Conservation (phyloP, 192 early-diverging fungal genomes). For the Podila horticola region DNA sequence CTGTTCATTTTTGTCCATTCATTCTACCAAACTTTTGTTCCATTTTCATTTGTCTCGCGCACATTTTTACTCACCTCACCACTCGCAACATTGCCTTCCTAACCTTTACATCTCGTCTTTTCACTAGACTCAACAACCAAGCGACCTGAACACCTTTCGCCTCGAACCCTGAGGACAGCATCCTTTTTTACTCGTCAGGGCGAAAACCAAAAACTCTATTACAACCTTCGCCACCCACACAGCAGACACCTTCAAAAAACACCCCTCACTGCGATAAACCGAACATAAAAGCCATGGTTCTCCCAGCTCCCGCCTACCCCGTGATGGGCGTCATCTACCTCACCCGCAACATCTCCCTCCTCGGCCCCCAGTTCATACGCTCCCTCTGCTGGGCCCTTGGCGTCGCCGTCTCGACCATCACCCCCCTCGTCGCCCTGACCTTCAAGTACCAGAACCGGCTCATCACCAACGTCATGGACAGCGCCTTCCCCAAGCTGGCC, state of each 20-base stretch:
- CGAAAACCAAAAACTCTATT: neutral
- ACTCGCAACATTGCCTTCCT: no score
- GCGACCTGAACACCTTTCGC: no score
- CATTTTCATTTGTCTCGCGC: no score
- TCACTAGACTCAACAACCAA: no score
- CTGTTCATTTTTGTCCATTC: no score
- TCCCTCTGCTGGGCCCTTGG: constrained; percentile 47
- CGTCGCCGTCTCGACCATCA: constrained; percentile 45
- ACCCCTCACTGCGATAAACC: neutral
- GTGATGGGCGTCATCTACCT: constrained; percentile 47
- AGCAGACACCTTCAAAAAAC: neutral
- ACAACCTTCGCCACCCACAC: no score
- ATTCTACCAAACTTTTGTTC: no score
- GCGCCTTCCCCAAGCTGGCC: constrained; percentile 29
- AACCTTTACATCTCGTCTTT: no score
- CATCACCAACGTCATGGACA: constrained; percentile 45
- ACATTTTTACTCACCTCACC: no score
- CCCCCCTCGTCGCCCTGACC: constrained; percentile 36
- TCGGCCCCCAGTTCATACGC: constrained; percentile 45
- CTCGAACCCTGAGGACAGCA: neutral
- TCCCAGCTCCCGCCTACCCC: constrained; percentile 44
- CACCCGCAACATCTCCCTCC: constrained; percentile 33
- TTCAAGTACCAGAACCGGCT: constrained; percentile 43
- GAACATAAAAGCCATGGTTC: constrained; percentile 18
- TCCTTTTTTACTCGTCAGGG: neutral